phyloP scores from a whole-genome alignment of 495 filamentous ascomycete species.

The Staphylotrichum tortipilum region DNA sequence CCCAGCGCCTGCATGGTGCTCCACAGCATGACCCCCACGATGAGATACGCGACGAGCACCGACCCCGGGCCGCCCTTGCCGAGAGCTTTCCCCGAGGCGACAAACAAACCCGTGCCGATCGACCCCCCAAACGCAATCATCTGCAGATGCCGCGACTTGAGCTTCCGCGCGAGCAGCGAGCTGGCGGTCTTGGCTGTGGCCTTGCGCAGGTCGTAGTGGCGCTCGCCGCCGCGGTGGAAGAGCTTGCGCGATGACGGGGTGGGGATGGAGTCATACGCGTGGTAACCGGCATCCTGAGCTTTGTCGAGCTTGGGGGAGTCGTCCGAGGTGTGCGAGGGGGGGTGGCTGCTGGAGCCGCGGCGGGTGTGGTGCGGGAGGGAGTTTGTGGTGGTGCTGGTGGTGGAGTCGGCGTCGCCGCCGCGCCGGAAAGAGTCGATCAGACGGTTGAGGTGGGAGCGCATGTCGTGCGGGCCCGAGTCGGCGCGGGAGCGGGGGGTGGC shows the following conservation, averaged over 20 bases:
- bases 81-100: constrained; percentile 74
- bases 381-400: background rate
- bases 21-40: constrained; percentile 86
- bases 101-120: constrained; percentile 89
- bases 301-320: too few species aligned
- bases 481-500: background rate
- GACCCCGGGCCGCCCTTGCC: constrained; percentile 76
- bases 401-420: background rate
- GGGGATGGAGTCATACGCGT: background rate
- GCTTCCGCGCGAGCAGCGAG: constrained; percentile 62
- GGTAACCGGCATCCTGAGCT: too few species aligned
- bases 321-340: too few species aligned
- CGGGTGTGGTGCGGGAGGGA: background rate
- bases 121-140: constrained; percentile 97
- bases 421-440: background rate
- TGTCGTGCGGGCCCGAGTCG: background rate
- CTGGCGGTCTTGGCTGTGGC: constrained; percentile 69
- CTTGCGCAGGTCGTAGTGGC: constrained; percentile 57
- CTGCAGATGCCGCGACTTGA: constrained; percentile 83
- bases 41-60: constrained; percentile 67
- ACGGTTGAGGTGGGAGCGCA: background rate
- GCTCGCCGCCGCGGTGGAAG: too few species aligned
- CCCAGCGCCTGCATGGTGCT: constrained; percentile 87
- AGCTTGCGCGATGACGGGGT: too few species aligned
- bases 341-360: too few species aligned